A percentile compares a stretch with the other conserved stretches of the same genome.
These are phyloP conservation scores for Piper betle DNA, from an alignment of 164 flowering plant genomes.

Conservation along the genomic window DNA sequence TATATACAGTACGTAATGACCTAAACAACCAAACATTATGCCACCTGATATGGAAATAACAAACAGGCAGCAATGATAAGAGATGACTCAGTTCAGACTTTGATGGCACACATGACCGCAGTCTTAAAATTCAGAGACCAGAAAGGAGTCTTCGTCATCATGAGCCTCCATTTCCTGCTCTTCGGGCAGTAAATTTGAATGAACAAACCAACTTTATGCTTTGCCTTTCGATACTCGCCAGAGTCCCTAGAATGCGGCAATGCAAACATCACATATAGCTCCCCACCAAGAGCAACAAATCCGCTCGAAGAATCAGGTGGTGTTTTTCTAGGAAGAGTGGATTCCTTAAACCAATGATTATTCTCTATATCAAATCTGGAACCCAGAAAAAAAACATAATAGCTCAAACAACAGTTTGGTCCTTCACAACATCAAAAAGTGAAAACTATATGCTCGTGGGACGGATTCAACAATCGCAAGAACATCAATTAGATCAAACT, in stretches of 20 bases:
- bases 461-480: too few relatives aligned
- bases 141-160: constrained; percentile 46
- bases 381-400: not conserved
- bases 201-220: constrained; percentile 30
- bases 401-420: not conserved
- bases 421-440: too few relatives aligned
- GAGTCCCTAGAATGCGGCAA: constrained; percentile 13
- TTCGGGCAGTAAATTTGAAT: constrained; percentile 61
- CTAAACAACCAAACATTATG: too few relatives aligned
- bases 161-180: constrained; percentile 56
- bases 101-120: constrained; percentile 53
- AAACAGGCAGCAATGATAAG: not conserved
- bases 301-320: constrained; percentile 33
- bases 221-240: constrained; percentile 23
- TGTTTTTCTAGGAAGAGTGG: constrained; percentile 46
- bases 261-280: constrained; percentile 41
- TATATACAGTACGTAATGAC: too few relatives aligned
- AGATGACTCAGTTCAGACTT: not conserved
- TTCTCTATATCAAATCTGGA: constrained; percentile 48
- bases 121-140: constrained; percentile 40
- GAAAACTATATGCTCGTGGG: too few relatives aligned
- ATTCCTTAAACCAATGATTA: constrained; percentile 61
- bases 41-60: too few relatives aligned
- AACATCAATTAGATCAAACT: too few relatives aligned
- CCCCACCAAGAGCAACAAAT: constrained; percentile 49